Base-by-base conservation (phyloP, 176 grass and related monocot species). In the Ampelocalamus luodianensis region DNA sequence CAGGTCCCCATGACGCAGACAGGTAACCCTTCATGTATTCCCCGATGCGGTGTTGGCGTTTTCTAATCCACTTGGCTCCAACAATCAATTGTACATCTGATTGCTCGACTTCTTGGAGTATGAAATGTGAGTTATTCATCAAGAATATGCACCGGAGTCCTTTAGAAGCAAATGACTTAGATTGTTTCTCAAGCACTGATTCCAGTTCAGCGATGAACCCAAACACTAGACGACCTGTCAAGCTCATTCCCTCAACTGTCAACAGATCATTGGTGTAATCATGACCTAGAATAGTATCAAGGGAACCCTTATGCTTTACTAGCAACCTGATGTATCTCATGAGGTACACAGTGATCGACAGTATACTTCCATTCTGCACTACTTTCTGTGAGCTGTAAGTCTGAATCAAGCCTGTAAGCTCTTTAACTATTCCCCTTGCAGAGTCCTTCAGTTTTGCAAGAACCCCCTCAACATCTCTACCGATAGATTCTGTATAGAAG, bases 311-410 rank as follows among this genome's bases (percentile, higher is more conserved):
- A 80, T 87, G 78, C 43, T 64, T 71, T 64, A 73, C 26, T 10
- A 87, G 76, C 68, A 80, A 43, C 18, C 85, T 66, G 67, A 87
- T 74, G 48, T 87, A 87, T 40, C 74, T 80, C 77, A 87, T 87
- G 53, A 87, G 29, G 48, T 87, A 87, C 14, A 68, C 32, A 1
- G 68, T 80, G 15, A 74, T 59, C 32, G 26, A 44, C 27, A 79
- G 70, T 43, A 66, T 80, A 40, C 78, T 62, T 40, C 85, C 85
- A 3, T 58, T 77, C 56, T 62, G 56, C 5, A 29, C 37, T 23
- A 65, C 29, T 40, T 87, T 87, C 68, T 71, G 54, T 0, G 56
- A 66, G 45, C 71, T 60, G 23, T 84, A 73, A 17, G 63, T 84
- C 58, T 54, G 59, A 63, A 84, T 65, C 72, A 75, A n/a, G 29